Conservation (phyloP, 176 grass and related monocot genomes). For the Zea mays region Zm-B73-REFERENCE-NAM-5.0 NC_050098.1:11626001-11626500, state of each 20-base stretch:
- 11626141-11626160: slow-evolving; percentile 97
- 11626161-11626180: slow-evolving; percentile 73
- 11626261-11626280: neutral
- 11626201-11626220: slow-evolving; percentile 56
- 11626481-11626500: neutral
- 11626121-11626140: slow-evolving; percentile 92
- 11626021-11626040: slow-evolving; percentile 29
- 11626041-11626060: neutral
- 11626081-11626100: slow-evolving; percentile 54
- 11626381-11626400: too few relatives aligned
- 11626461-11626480: neutral
- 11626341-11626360: too few relatives aligned
- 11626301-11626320: neutral
- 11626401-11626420: neutral
- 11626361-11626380: too few relatives aligned
- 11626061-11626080: slow-evolving; percentile 16
- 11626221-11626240: slow-evolving; percentile 65
- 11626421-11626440: neutral
- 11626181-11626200: slow-evolving; percentile 59
- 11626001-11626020: neutral
- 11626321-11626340: too few relatives aligned
- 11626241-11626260: slow-evolving; percentile 76
- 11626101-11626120: slow-evolving; percentile 90
- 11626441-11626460: neutral
- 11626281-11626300: neutral